Evolutionary conservation across 257 asterid species (phyloP).

Genomic region (Plantago elongata): DNA sequence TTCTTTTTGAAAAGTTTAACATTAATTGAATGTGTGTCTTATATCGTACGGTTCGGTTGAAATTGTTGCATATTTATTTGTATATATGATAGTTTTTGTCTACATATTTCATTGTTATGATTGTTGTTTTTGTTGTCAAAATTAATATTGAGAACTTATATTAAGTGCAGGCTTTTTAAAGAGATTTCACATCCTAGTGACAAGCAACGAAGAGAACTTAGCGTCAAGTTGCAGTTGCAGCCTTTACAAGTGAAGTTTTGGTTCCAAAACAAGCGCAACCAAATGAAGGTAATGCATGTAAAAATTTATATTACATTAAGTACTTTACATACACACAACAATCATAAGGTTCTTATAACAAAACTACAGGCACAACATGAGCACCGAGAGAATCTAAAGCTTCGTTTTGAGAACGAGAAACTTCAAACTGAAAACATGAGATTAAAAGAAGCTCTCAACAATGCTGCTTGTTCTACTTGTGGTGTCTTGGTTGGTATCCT

Average conservation of each 20-base stretch:
- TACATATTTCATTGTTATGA: too few species aligned
- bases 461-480: slow-evolving; percentile 74
- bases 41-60: not conserved
- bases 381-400: slow-evolving; percentile 59
- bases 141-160: too few species aligned
- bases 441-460: slow-evolving; percentile 64
- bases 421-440: slow-evolving; percentile 61
- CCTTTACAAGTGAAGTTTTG: slow-evolving; percentile 37
- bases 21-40: not conserved
- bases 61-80: not conserved
- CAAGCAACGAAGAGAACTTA: slow-evolving; percentile 25
- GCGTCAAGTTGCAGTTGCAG: slow-evolving; percentile 25
- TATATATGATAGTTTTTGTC: too few species aligned
- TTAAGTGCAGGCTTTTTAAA: slow-evolving; percentile 26
- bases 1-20: not conserved
- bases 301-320: too few species aligned
- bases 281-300: slow-evolving; percentile 20
- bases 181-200: slow-evolving; percentile 39
- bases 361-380: slow-evolving; percentile 61
- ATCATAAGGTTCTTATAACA: too few species aligned
- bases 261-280: slow-evolving; percentile 47
- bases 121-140: too few species aligned
- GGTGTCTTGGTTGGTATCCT: slow-evolving; percentile 75
- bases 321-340: too few species aligned
- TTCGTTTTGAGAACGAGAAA: slow-evolving; percentile 64